Base-by-base conservation (phyloP, 495 filamentous ascomycete genomes). In the Xylaria venustula region DNA sequence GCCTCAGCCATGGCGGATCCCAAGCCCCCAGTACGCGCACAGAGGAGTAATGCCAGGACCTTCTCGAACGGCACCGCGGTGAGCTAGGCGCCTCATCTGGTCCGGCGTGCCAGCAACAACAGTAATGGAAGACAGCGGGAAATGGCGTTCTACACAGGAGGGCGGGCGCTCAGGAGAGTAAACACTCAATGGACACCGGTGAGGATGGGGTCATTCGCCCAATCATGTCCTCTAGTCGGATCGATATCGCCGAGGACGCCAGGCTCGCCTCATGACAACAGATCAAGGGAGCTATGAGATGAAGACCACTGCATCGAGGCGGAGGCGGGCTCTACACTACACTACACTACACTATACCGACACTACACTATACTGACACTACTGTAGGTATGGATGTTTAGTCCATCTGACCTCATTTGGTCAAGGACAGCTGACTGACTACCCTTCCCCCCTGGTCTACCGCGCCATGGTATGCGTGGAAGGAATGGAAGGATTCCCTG, bases 401-500 rank as follows among this genome's bases (percentile, higher is more conserved):
- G 50, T 32, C 23, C 32, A 5, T 53, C 50, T 37, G 50, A 28
- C 50, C 32, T 53, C 9, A 40, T 53, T 25, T 40, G 11, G 50
- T 20, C n/a, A n/a, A 4, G 8, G 50, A 34, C 23, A 54, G 25
- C 15, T 53, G 30, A 53, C 34, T 12, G 7, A 23, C 32, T 1
- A 3, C 8, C 37, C 52, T n/a, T n/a, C 37, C 34, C 30, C 22
- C 15, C 37, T 28, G 14, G 8, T 3, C 37, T 17, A 6, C 37
- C 11, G n/a, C n/a, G n/a, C n/a, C n/a, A n/a, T 22, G 15, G n/a
- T 15, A 52, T 60, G 61, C 61, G 56, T 55, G 54, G 61, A 64
- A 58, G 32, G 32, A 32, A n/a, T n/a, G n/a, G n/a, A n/a, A n/a
- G n/a, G n/a, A n/a, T n/a, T 54, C 9, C 48, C 26, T 41, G 45